Evolutionary conservation across 2,329 filamentous ascomycete genomes (phyloP), one percentile per base, ranked within the genome.

Genomic region (Lomentospora prolificans): DNA sequence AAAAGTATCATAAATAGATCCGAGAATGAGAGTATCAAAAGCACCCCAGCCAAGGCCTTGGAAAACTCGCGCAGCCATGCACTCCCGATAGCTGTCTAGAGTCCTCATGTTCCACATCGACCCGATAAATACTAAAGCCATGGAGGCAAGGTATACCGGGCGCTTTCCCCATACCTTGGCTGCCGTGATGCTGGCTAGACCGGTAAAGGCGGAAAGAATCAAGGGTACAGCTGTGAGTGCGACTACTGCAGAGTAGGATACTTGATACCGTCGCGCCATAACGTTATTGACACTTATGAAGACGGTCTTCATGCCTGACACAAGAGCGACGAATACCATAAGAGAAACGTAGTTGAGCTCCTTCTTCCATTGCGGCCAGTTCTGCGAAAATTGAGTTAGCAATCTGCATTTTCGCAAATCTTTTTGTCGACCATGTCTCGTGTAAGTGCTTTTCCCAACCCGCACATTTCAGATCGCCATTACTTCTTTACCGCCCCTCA

Each of bases 21-120:
- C 72, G 30, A 76, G 65, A 28, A 80, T 69, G 39, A 83, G 65
- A 4, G 72, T 75, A 60, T 84, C 80, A 58, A 82, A 80, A 9
- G 75, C 74, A 4, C 80, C 80, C 76, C 80, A 81, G n/a, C 76
- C 80, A 0, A 83, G 56, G 1, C 79, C 79, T 61, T 82, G 78
- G 31, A 83, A 70, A 17, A 80, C 62, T 8, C 80, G 72, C 2
- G 78, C 75, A 0, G 71, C 72, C 72, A 82, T 74, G 61, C 75
- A 76, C 56, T 75, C 69, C 7, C 65, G 67, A 55, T 74, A 77
- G 59, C 65, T 72, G 51, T 64, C 63, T 5, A 63, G 62, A 4
- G 75, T 69, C 17, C 69, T 68, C 58, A 73, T 75, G 59, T 77
- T 79, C 76, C 77, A 80, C 1, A 77, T 64, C 3, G 70, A 69